phyloP scores from a whole-genome alignment of 2,329 filamentous ascomycete species.

The Aspergillus puulaauensis region DNA sequence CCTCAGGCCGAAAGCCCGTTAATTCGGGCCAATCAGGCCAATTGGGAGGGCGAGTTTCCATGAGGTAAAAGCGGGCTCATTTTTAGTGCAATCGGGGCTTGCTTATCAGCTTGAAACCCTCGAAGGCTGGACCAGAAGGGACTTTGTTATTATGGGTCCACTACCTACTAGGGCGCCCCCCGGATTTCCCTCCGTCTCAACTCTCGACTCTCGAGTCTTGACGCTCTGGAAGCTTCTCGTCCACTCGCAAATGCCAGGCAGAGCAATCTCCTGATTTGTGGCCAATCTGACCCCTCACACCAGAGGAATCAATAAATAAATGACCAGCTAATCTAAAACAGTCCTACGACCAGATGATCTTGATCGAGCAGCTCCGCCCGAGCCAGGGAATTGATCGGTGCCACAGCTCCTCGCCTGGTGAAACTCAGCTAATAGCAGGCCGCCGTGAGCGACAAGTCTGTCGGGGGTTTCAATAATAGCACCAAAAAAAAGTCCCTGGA shows the following conservation, averaged over 20 bases:
- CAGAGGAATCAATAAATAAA: background rate
- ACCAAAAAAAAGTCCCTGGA: background rate
- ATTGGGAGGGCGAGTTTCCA: background rate
- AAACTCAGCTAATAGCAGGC: constrained; percentile 21
- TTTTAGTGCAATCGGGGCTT: background rate
- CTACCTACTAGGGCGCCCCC: background rate
- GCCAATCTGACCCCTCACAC: constrained; percentile 3
- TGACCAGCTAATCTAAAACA: background rate
- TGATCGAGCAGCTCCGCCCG: background rate
- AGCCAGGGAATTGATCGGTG: constrained; percentile 10
- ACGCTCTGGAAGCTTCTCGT: background rate
- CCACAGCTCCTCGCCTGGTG: constrained; percentile 9
- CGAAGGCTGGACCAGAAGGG: background rate
- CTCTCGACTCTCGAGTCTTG: background rate
- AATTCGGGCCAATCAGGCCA: background rate
- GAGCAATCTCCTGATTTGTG: background rate
- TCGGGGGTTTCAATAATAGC: constrained; percentile 9
- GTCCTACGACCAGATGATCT: background rate
- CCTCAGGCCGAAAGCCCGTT: background rate
- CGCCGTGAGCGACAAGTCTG: constrained; percentile 9
- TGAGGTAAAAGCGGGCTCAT: background rate
- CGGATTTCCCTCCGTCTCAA: background rate
- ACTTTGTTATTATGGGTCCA: background rate
- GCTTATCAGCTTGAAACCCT: background rate
- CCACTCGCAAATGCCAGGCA: background rate